phyloP scores from a whole-genome alignment of 106 monocot genomes.

The Phalaenopsis aphrodite region DNA sequence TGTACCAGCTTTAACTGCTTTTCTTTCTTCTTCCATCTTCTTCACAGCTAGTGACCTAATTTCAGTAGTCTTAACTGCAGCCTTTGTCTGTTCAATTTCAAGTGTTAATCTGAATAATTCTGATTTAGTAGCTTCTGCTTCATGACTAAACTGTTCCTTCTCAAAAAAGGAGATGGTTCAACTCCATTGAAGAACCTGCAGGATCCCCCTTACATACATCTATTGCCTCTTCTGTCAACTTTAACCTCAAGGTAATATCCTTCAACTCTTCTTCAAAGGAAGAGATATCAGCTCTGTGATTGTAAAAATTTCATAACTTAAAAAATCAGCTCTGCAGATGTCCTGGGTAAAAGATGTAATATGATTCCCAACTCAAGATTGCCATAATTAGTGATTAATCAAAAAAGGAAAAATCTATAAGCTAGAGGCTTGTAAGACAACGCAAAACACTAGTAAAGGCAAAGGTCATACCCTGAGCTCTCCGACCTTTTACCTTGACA shows the following conservation, averaged over 20 bases:
- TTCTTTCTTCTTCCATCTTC: conserved; percentile 76
- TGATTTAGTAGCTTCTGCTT: conserved; percentile 32
- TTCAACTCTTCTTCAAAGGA: conserved; percentile 62
- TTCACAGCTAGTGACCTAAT: conserved; percentile 52
- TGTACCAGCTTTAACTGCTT: conserved; percentile 47
- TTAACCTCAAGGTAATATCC: conserved; percentile 32
- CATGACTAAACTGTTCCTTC: conserved; percentile 45
- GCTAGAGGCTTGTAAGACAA: too few species aligned
- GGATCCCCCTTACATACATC: conserved; percentile 12
- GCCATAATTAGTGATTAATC: too few species aligned
- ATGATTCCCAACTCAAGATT: too few species aligned
- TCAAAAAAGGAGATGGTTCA: conserved; percentile 56
- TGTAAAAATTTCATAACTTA: too few species aligned
- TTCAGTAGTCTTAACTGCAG: conserved; percentile 45
- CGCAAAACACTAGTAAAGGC: too few species aligned
- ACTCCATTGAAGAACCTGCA: conserved; percentile 31
- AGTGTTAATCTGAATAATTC: conserved; percentile 34
- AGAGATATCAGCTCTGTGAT: conserved; percentile 17
- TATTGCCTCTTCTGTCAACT: conserved; percentile 22
- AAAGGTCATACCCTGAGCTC: too few species aligned
- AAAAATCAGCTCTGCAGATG: too few species aligned
- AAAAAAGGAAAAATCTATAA: too few species aligned
- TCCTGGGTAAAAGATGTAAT: too few species aligned
- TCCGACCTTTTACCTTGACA: too few species aligned
- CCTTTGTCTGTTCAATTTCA: conserved; percentile 55